Base-by-base conservation (phyloP, 805 yeast genomes). In the Starmerella vitae region DNA sequence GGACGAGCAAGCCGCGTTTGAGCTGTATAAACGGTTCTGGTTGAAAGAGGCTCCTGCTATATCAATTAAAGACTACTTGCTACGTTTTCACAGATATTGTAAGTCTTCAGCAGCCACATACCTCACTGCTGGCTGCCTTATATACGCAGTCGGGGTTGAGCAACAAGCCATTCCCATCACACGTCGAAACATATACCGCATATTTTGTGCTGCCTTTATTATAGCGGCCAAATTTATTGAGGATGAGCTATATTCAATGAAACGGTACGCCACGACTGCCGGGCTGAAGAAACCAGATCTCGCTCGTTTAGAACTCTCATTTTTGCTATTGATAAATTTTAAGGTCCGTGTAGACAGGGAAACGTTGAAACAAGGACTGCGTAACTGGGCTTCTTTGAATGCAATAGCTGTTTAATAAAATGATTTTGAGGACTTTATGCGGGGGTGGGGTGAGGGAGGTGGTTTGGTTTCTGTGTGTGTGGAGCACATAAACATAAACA, bases 301-400 rank as follows among this genome's bases (percentile, higher is more conserved):
- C 35, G 56, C 62, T 39, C 57, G 62, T 20, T 55, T 74, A 32
- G 79, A 73, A 48, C 63, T 71, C 17, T 65, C 73, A 1, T 57
- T 72, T 29, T 53, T 74, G 41, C 69, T 67, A 47, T 50, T 72
- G 33, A 44, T 68, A 36, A 67, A 71, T 49, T 73, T 71, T 52
- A 66, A 69, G 34, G 54, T 74, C 40, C 64, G 63, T 32, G 66
- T 68, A 6, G 67, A 67, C 41, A 36, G 45, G 2, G 46, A 44
- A 12, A 29, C 22, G 4, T 25, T 44, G n/a, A 37, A 20, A 20
- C n/a, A 29, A 8, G 29, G 21, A 4, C 28, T 43, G 10, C 3
- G n/a, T 17, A 20, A 33, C 2, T 44, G 47, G 47, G 45, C 42
- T 1, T 35, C 12, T 4, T 28, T 42, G n/a, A 22, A 22, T 22